These are phyloP conservation scores for Acer campestre DNA, from an alignment of 345 rosid species.

Conservation along the genomic window DNA sequence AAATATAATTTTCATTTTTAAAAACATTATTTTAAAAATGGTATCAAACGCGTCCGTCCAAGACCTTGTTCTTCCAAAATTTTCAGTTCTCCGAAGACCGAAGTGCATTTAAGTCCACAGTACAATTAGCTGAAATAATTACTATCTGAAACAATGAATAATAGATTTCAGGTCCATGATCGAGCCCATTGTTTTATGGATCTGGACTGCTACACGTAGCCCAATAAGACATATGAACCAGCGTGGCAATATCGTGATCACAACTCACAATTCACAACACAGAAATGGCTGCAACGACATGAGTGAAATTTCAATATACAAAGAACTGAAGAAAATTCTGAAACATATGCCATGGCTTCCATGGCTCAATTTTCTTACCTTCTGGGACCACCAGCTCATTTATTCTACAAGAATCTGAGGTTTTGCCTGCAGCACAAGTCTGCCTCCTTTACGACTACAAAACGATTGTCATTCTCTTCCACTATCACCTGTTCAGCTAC, in stretches of 20 bases:
- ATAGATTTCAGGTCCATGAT: too few relatives aligned
- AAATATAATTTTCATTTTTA: too few relatives aligned
- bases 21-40: too few relatives aligned
- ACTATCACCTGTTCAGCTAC: constrained; percentile 52
- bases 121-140: too few relatives aligned
- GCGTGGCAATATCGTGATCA: constrained; percentile 35
- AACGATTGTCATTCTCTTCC: constrained; percentile 21
- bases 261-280: constrained; percentile 17
- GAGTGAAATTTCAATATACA: not conserved
- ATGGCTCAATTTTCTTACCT: constrained; percentile 36
- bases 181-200: too few relatives aligned
- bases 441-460: constrained; percentile 11
- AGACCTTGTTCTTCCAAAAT: too few relatives aligned
- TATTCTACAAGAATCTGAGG: constrained; percentile 17
- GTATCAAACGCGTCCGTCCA: too few relatives aligned
- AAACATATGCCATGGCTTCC: constrained; percentile 33
- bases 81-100: too few relatives aligned
- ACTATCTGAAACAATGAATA: too few relatives aligned
- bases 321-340: not conserved
- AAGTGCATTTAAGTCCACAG: too few relatives aligned
- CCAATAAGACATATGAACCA: too few relatives aligned
- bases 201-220: too few relatives aligned
- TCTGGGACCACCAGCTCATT: constrained; percentile 18
- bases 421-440: constrained; percentile 20
- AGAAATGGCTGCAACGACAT: not conserved